Evolutionary conservation across 2,329 filamentous ascomycete genomes (phyloP).

Genomic region (Ploettnerulaceae sp.): DNA sequence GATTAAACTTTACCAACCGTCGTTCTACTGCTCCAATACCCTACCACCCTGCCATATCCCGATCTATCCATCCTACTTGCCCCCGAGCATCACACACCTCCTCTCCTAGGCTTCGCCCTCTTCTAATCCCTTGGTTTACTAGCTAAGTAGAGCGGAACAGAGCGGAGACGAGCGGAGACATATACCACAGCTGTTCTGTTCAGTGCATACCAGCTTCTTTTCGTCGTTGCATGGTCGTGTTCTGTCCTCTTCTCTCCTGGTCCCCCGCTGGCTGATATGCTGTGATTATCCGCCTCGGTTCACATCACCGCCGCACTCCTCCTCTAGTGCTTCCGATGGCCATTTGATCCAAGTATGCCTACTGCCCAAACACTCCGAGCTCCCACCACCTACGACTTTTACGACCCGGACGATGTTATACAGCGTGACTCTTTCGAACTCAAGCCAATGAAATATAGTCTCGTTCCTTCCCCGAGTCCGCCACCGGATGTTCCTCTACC

Average conservation of each 20-base stretch:
- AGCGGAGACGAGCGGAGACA: too few species aligned
- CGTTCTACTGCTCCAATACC: too few species aligned
- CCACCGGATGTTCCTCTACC: constrained; percentile 42
- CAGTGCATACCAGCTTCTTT: neutral
- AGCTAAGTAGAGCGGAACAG: too few species aligned
- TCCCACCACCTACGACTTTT: constrained; percentile 33
- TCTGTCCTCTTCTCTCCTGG: too few species aligned
- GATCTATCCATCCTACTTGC: too few species aligned
- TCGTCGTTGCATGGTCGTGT: constrained; percentile 10
- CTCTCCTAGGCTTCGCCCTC: too few species aligned
- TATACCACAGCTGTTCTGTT: too few species aligned
- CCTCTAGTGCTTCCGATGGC: constrained; percentile 22
- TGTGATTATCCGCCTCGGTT: constrained; percentile 13
- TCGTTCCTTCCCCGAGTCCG: constrained; percentile 48
- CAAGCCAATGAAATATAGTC: constrained; percentile 40
- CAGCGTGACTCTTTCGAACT: constrained; percentile 40
- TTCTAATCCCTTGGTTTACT: too few species aligned
- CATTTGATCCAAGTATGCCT: constrained; percentile 26
- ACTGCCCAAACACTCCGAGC: constrained; percentile 18
- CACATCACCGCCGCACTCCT: constrained; percentile 11
- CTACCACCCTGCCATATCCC: too few species aligned
- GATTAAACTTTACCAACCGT: too few species aligned
- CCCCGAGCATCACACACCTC: too few species aligned
- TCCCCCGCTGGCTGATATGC: constrained; percentile 10
- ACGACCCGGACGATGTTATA: constrained; percentile 46